phyloP scores from a whole-genome alignment of 441 rosid species.

The Pelargonium cotyledonis region DNA sequence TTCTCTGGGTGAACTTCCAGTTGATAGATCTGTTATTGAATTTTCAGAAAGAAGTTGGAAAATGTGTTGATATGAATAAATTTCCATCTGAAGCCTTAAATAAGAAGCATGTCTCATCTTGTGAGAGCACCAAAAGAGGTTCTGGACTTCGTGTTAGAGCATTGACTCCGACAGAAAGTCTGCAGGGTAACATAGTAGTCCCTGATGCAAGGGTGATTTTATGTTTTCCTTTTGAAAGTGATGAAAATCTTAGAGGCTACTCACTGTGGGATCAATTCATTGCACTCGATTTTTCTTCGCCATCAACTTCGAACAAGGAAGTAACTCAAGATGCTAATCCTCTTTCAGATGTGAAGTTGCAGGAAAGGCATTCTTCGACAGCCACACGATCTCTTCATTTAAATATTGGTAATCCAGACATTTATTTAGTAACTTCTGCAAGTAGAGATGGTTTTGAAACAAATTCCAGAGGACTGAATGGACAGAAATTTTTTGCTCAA shows the following conservation, averaged over 20 bases:
- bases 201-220: constrained; percentile 65
- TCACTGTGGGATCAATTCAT: constrained; percentile 62
- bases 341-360: constrained; percentile 23
- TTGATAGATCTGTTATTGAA: constrained; percentile 45
- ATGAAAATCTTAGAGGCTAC: constrained; percentile 31
- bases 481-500: constrained; percentile 40
- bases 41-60: constrained; percentile 49
- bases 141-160: constrained; percentile 29
- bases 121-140: constrained; percentile 29
- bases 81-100: constrained; percentile 22
- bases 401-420: constrained; percentile 46
- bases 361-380: constrained; percentile 36
- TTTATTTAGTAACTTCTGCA: constrained; percentile 54
- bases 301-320: constrained; percentile 33
- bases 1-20: constrained; percentile 64
- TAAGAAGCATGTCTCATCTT: constrained; percentile 25
- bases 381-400: constrained; percentile 47
- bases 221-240: constrained; percentile 61
- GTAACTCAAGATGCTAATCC: constrained; percentile 29
- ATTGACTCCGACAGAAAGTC: constrained; percentile 33
- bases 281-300: constrained; percentile 55
- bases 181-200: constrained; percentile 53
- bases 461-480: constrained; percentile 23
- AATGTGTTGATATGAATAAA: constrained; percentile 30
- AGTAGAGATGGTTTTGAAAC: constrained; percentile 32